phyloP scores from a whole-genome alignment of 2,329 filamentous ascomycete genomes.

The Immersiporthe knoxdaviesiana region DNA sequence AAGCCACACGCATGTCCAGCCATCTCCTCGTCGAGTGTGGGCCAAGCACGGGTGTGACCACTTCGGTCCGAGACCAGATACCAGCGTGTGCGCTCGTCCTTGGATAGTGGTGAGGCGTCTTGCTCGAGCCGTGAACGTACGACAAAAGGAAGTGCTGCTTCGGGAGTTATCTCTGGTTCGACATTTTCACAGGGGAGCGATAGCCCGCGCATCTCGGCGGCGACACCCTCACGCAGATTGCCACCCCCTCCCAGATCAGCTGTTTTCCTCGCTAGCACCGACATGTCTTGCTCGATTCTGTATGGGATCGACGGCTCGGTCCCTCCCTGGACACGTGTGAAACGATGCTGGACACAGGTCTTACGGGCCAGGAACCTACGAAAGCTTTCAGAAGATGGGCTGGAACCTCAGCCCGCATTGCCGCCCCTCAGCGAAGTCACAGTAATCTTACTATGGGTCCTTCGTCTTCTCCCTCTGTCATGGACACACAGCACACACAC shows the following conservation, averaged over 20 bases:
- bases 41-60: background rate
- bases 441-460: background rate
- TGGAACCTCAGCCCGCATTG: slow-evolving; percentile 10
- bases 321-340: slow-evolving; percentile 1
- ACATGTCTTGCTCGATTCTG: background rate
- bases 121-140: background rate
- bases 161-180: background rate
- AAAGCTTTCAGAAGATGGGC: background rate
- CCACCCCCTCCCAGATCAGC: slow-evolving; percentile 7
- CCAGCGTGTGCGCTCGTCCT: background rate
- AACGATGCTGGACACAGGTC: background rate
- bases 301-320: slow-evolving; percentile 2
- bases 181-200: background rate
- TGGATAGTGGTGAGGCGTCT: background rate
- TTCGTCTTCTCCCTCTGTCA: background rate
- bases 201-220: background rate
- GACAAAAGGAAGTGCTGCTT: background rate
- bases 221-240: background rate
- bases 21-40: background rate
- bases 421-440: background rate
- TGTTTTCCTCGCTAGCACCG: background rate
- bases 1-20: slow-evolving; percentile 4
- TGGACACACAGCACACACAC: background rate
- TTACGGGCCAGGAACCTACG: background rate
- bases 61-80: background rate